These are phyloP conservation scores for Agaricus subrufescens DNA, from an alignment of 768 basidiomycete genomes.

Conservation along the genomic window DNA sequence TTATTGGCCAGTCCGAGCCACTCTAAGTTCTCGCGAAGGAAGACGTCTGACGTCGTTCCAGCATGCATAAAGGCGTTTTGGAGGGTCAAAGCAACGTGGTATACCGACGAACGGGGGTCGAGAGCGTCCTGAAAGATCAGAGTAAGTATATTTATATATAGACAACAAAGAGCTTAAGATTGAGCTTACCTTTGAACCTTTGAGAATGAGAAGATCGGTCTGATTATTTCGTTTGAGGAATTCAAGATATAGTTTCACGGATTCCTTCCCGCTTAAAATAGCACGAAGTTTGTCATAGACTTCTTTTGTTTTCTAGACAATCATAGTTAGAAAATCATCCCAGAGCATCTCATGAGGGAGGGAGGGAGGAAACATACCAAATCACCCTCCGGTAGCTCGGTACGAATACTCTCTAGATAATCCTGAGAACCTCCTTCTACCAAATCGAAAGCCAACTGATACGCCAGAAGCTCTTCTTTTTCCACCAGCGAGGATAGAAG, in stretches of 20 bases:
- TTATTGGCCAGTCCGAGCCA: slow-evolving; percentile 95
- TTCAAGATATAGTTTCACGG: slow-evolving; percentile 89
- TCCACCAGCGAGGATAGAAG: slow-evolving; percentile 69
- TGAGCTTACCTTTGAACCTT: slow-evolving; percentile 75
- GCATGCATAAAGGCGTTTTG: slow-evolving; percentile 98
- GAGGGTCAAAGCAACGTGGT: slow-evolving; percentile 93
- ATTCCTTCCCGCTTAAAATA: slow-evolving; percentile 88
- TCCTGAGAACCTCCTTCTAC: slow-evolving; percentile 93
- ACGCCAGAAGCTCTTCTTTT: slow-evolving; percentile 73
- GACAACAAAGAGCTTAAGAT: neutral
- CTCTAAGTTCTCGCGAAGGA: slow-evolving; percentile 93
- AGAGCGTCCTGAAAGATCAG: slow-evolving; percentile 62
- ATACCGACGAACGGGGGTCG: slow-evolving; percentile 93
- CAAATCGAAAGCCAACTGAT: slow-evolving; percentile 94
- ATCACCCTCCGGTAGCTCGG: slow-evolving; percentile 62
- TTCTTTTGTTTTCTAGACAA: slow-evolving; percentile 48
- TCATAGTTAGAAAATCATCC: slow-evolving; percentile 10
- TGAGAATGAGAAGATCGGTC: slow-evolving; percentile 86
- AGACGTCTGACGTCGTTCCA: slow-evolving; percentile 94
- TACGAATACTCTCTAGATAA: slow-evolving; percentile 76
- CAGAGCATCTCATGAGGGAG: neutral
- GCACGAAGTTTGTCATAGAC: slow-evolving; percentile 71
- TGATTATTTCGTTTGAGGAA: slow-evolving; percentile 95
- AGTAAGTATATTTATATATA: slow-evolving; percentile 3
- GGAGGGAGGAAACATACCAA: slow-evolving; percentile 36